A percentile compares a stretch with the other conserved stretches of the same genome.
These are phyloP conservation scores for Boeremia exigua DNA, from an alignment of 2,329 filamentous ascomycete genomes.

Conservation along the genomic window DNA sequence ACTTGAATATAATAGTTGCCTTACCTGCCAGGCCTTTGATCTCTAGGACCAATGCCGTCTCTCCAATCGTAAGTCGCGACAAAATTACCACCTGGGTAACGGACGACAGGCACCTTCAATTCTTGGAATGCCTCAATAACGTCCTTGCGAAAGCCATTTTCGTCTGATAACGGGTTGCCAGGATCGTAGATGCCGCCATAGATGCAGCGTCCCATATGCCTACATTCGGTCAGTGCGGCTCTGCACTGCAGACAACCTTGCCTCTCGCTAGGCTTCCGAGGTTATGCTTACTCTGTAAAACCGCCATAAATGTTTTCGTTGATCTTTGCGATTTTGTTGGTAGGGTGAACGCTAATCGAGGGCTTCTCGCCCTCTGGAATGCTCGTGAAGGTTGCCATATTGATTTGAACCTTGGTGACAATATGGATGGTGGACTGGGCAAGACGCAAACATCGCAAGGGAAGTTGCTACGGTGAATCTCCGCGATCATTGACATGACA, in stretches of 20 bases:
- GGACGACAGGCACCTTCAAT: constrained; percentile 75
- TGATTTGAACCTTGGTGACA: constrained; percentile 1
- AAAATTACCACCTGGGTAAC: constrained; percentile 86
- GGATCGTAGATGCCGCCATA: constrained; percentile 88
- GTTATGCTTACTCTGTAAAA: constrained; percentile 73
- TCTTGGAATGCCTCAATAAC: constrained; percentile 77
- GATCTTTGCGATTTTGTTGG: constrained; percentile 72
- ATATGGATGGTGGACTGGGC: constrained; percentile 1
- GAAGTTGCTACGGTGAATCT: background rate
- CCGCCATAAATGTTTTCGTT: constrained; percentile 83
- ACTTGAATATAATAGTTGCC: constrained; percentile 1
- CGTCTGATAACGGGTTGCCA: constrained; percentile 72
- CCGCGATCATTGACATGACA: constrained; percentile 10
- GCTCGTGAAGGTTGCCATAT: constrained; percentile 76
- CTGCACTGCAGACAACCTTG: constrained; percentile 8
- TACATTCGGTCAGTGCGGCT: constrained; percentile 47
- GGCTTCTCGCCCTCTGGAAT: constrained; percentile 66
- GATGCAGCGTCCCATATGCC: constrained; percentile 88
- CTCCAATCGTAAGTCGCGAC: constrained; percentile 85
- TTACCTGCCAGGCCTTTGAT: constrained; percentile 67
- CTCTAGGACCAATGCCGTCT: constrained; percentile 77
- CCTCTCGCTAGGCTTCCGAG: constrained; percentile 7
- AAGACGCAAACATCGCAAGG: background rate
- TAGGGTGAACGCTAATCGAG: constrained; percentile 69
- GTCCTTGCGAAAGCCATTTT: constrained; percentile 73